Conservation (phyloP, 768 basidiomycete genomes). For the Phanerochaete sordida region DNA sequence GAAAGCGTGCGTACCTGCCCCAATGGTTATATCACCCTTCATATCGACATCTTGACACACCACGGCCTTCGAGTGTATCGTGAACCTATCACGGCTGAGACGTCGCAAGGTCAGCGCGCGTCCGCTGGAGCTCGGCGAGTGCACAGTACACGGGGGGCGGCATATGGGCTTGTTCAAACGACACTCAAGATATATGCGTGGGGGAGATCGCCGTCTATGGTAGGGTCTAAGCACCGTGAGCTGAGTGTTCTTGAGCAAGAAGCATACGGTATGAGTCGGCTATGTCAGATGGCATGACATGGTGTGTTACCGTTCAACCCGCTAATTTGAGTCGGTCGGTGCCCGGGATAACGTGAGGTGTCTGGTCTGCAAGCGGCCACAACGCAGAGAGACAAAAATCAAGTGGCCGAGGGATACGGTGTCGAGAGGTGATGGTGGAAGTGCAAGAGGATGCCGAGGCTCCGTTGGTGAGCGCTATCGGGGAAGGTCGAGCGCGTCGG, state of each 20-base stretch:
- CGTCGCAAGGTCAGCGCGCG: neutral
- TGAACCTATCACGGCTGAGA: conserved; percentile 76
- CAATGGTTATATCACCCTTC: conserved; percentile 92
- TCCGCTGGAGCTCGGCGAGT: neutral
- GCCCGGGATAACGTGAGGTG: too few relatives aligned
- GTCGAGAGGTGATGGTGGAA: too few relatives aligned
- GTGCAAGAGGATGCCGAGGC: too few relatives aligned
- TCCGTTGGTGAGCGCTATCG: too few relatives aligned
- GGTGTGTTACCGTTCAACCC: neutral
- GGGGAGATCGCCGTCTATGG: neutral
- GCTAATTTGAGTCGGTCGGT: neutral
- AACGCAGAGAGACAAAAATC: too few relatives aligned
- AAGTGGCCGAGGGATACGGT: too few relatives aligned
- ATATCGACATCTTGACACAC: conserved; percentile 94
- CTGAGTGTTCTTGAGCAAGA: neutral
- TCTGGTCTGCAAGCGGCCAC: too few relatives aligned
- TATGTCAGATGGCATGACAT: neutral
- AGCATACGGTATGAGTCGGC: neutral
- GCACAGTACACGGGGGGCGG: neutral
- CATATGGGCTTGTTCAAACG: neutral
- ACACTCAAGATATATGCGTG: neutral
- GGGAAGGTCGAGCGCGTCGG: neutral
- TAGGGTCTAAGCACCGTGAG: neutral
- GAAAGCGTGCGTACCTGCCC: conserved; percentile 51
- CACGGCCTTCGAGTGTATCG: conserved; percentile 86